Evolutionary conservation across 345 rosid species (phyloP), one percentile per base, ranked within the genome.

Genomic region (Lagerstroemia speciosa): DNA sequence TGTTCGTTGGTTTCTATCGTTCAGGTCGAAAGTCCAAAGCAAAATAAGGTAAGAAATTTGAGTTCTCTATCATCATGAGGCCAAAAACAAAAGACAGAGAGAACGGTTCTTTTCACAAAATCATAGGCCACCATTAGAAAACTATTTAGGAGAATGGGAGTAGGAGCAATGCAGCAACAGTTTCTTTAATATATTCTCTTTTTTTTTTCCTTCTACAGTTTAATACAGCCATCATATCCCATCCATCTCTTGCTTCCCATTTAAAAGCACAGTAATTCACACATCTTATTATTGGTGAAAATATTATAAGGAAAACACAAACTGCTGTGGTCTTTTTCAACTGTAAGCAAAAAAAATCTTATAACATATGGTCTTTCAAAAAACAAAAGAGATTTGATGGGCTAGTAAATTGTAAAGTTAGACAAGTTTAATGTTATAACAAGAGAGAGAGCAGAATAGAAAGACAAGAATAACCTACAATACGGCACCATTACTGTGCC

Each of bases 401-500:
- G 0, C 24, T 6, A 63, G 38, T 63, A 4, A n/a, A 2, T 16
- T 9, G 6, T 55, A 61, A 7, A 30, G 64, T 62, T 36, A 19
- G 3, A 64, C 43, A 34, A 33, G 38, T 64, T 61, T 40, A 34
- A 19, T 16, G n/a, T 45, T 6, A 65, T 65, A 27, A 38, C 2
- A 65, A 36, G 65, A 65, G 60, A 53, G 76, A 64, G 26, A 53
- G 69, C 31, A 72, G 31, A 69, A 62, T 75, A 30, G 16, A 73
- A 76, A 78, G 78, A 65, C 67, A 77, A 80, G 81, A 73, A 79
- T 70, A 78, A 89, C 99, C 95, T 91, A 91, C 86, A 82, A 84
- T 75, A 73, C 67, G 78, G 89, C 77, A 85, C 77, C 81, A 81
- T 66, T 86, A 82, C 75, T 71, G 84, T 82, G 79, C 82, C 89